phyloP scores from a whole-genome alignment of 306 rosid genomes.

The Vigna reflexopilosa region DNA sequence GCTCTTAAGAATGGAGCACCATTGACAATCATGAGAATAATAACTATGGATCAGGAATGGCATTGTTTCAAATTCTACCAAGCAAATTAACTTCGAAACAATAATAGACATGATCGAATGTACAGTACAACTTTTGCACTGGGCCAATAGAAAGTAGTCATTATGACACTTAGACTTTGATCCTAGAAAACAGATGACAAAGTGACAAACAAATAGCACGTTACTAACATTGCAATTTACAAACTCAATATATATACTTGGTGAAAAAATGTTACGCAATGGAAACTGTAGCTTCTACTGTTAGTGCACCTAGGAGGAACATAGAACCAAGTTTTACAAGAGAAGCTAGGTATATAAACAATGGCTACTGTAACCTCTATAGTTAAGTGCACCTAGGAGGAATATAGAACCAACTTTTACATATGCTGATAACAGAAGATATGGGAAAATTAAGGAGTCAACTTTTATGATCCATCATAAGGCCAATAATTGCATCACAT shows the following conservation, averaged over 20 bases:
- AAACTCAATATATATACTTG: background rate
- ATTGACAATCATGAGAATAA: conserved; percentile 29
- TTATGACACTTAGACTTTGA: background rate
- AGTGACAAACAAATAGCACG: conserved; percentile 19
- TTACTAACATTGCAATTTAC: conserved; percentile 5
- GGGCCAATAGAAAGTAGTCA: conserved; percentile 1
- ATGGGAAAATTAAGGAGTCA: background rate
- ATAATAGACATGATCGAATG: conserved; percentile 23
- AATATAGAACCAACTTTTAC: conserved; percentile 8
- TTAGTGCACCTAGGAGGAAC: background rate
- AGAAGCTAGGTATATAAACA: background rate
- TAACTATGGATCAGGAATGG: conserved; percentile 13
- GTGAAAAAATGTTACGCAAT: conserved; percentile 16
- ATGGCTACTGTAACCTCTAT: background rate
- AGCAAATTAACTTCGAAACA: background rate
- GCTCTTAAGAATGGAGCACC: background rate
- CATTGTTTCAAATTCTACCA: conserved; percentile 33
- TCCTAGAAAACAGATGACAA: conserved; percentile 5
- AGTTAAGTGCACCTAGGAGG: conserved; percentile 7
- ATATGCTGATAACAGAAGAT: background rate
- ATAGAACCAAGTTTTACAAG: conserved; percentile 24
- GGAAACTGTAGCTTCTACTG: background rate
- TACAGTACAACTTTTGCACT: background rate
- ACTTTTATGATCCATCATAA: conserved; percentile 1
- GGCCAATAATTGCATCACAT: conserved; percentile 25